phyloP scores from a whole-genome alignment of 192 early-diverging fungal species.

The Coemansia sp. region DNA sequence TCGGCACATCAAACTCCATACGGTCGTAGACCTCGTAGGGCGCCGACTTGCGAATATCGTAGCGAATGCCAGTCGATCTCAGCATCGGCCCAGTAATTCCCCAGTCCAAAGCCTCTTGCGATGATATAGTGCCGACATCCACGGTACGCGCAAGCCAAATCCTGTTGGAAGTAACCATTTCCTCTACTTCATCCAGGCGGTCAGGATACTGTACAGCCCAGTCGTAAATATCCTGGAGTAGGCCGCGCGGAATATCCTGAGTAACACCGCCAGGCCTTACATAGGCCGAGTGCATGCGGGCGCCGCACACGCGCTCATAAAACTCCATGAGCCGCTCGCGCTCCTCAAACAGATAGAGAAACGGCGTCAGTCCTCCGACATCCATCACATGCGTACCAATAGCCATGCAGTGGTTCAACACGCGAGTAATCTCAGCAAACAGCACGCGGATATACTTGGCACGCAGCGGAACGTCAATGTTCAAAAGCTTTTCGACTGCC shows the following conservation, averaged over 20 bases:
- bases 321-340: constrained; percentile 99
- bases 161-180: constrained; percentile 90
- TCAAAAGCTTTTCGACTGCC: constrained; percentile 97
- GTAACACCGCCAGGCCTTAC: constrained; percentile 96
- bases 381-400: constrained; percentile 96
- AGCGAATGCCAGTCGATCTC: constrained; percentile 90
- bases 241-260: constrained; percentile 88
- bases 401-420: constrained; percentile 99
- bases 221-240: constrained; percentile 93
- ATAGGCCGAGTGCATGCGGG: constrained; percentile 97
- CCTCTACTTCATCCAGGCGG: constrained; percentile 94
- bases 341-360: constrained; percentile 99
- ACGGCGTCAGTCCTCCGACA: constrained; percentile 97
- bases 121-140: constrained; percentile 84
- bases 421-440: constrained; percentile 97
- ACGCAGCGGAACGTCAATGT: constrained; percentile 93
- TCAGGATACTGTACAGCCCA: constrained; percentile 92
- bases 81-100: constrained; percentile 96
- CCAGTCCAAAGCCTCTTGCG: constrained; percentile 88
- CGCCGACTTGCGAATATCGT: constrained; percentile 91
- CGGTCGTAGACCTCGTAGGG: constrained; percentile 97
- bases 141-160: constrained; percentile 93
- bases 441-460: constrained; percentile 97
- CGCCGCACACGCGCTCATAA: constrained; percentile 98
- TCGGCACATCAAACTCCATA: constrained; percentile 96